Evolutionary conservation across 305 asterid species (phyloP).

Genomic region (Withania somnifera): DNA sequence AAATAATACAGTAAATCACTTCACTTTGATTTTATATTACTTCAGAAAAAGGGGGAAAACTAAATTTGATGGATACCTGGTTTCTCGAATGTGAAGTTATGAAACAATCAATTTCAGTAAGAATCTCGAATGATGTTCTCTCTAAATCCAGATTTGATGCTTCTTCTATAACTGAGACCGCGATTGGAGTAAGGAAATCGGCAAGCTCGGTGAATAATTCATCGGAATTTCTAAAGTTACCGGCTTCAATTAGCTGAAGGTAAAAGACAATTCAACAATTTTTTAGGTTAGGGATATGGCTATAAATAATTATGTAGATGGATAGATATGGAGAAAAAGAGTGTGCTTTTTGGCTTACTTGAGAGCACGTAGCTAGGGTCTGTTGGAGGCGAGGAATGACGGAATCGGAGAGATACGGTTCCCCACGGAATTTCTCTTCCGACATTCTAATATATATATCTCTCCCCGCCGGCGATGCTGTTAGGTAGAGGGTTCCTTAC

Average conservation of each 20-base stretch:
- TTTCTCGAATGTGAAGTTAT: slow-evolving; percentile 24
- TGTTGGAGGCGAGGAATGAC: slow-evolving; percentile 24
- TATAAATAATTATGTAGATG: neutral
- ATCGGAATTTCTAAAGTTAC: slow-evolving; percentile 31
- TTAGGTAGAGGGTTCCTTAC: neutral
- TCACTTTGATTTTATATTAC: too few relatives aligned
- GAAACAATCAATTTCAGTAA: slow-evolving; percentile 37
- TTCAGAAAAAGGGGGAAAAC: neutral
- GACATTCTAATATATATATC: neutral
- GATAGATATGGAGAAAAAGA: neutral
- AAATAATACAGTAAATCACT: neutral
- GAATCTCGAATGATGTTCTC: slow-evolving; percentile 24
- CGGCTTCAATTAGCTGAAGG: slow-evolving; percentile 40
- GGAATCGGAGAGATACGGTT: neutral
- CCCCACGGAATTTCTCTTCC: neutral
- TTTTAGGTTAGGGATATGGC: neutral
- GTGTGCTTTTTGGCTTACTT: slow-evolving; percentile 16
- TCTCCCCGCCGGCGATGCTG: neutral
- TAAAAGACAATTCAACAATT: neutral
- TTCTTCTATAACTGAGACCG: slow-evolving; percentile 19
- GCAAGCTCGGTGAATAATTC: slow-evolving; percentile 34
- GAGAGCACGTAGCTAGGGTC: slow-evolving; percentile 41
- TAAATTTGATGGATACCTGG: slow-evolving; percentile 25
- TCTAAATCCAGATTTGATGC: slow-evolving; percentile 24
- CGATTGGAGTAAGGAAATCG: slow-evolving; percentile 33